A percentile compares a stretch with the other conserved stretches of the same genome.
These are phyloP conservation scores for Biscogniauxia mediterranea DNA, from an alignment of 2,329 filamentous ascomycete genomes.

Conservation along the genomic window DNA sequence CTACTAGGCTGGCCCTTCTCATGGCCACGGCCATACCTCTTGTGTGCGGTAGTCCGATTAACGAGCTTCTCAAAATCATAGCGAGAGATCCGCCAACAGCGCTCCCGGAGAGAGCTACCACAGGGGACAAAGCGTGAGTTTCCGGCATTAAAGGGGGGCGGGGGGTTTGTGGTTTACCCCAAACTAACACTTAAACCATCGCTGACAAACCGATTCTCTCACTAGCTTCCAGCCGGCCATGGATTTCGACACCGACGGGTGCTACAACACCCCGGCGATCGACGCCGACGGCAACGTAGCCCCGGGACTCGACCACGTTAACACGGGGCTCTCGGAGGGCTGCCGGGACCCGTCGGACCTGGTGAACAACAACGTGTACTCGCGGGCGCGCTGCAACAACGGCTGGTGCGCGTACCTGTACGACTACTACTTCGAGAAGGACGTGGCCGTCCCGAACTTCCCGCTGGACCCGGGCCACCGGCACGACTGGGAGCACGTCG, in stretches of 20 bases:
- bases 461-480: conserved; percentile 36
- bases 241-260: conserved; percentile 38
- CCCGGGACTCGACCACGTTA: conserved; percentile 31
- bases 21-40: conserved; percentile 16
- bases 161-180: neutral
- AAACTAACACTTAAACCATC: neutral
- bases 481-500: conserved; percentile 38
- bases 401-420: conserved; percentile 45
- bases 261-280: conserved; percentile 41
- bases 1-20: conserved; percentile 23
- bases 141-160: too few relatives aligned
- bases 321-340: conserved; percentile 25
- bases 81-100: conserved; percentile 27
- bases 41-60: conserved; percentile 17
- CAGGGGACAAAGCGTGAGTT: conserved; percentile 26
- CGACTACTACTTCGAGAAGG: conserved; percentile 48
- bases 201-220: neutral
- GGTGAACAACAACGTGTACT: conserved; percentile 42
- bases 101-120: conserved; percentile 27
- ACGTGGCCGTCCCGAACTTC: conserved; percentile 32
- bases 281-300: conserved; percentile 33
- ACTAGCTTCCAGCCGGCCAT: conserved; percentile 29
- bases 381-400: conserved; percentile 42
- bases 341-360: conserved; percentile 37
- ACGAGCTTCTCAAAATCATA: conserved; percentile 20